Evolutionary conservation across 805 yeast species (phyloP), one percentile per base, ranked within the genome.

Genomic region (Candida wancherniae): DNA sequence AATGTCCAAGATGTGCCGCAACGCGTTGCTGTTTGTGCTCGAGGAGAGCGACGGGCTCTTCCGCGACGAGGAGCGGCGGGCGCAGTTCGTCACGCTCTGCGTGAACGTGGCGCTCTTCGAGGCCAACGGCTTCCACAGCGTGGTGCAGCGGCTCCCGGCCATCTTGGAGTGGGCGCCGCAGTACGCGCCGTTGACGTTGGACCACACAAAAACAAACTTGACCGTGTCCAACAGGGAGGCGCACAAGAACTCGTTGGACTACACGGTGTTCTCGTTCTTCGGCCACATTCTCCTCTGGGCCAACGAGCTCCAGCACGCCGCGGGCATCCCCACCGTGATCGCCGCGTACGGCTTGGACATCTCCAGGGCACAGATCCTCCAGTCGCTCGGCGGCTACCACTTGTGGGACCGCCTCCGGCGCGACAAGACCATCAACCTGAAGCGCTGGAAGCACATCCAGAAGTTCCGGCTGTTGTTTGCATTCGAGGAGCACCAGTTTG

Each of bases 221-320:
- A 63, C 69, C 2, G 51, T 52, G 9, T 58, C 67, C n/a, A 55
- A 42, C 30, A 59, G 50, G 36, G 42, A 48, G 15, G 48, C 54
- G 6, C 67, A 62, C 39, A 50, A 51, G 28, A 62, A 62, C 41
- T 41, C 48, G 34, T 54, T 62, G 28, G 69, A 63, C 40, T 63
- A 63, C 39, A 46, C 62, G 4, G 63, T 59, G 9, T 50, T 63
- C 20, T 46, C 65, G 3, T 55, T 58, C 42, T 45, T 61, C 22
- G 69, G 69, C 4, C 57, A 59, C 40, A 57, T 62, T 16, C 38
- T 63, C 17, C 49, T 63, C 13, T 63, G 69, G 69, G 61, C 58
- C 5, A 37, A 37, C 9, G 48, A 54, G 34, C 52, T 47, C 29
- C 61, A 57, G 28, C 24, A 34, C 22, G 31, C 34, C 8, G 33